Conservation (phyloP, 768 basidiomycete species). For the Mycena rebaudengoi region DNA sequence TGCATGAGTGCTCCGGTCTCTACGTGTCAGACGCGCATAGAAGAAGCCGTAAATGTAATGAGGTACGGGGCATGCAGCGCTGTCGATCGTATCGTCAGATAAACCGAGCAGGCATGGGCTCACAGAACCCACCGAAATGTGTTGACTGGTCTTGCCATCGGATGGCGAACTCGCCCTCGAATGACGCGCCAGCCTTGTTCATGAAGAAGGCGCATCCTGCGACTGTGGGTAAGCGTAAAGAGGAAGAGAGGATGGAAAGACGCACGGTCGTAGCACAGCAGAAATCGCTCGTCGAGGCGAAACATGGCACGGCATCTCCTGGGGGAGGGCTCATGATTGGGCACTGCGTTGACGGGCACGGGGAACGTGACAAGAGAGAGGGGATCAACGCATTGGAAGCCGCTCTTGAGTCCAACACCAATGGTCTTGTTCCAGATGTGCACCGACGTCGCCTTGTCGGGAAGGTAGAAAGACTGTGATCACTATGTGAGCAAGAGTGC, state of each 20-base stretch:
- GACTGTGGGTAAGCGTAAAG: too few relatives aligned
- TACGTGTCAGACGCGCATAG: conserved; percentile 19
- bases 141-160: conserved; percentile 22
- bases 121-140: conserved; percentile 17
- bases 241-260: not conserved
- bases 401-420: conserved; percentile 12
- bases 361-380: conserved; percentile 19
- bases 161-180: conserved; percentile 16
- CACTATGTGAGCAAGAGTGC: too few relatives aligned
- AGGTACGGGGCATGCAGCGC: conserved; percentile 19
- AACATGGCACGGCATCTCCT: conserved; percentile 26
- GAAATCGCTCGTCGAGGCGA: conserved; percentile 21
- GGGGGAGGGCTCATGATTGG: not conserved
- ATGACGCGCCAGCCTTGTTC: conserved; percentile 22
- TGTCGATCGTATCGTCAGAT: not conserved
- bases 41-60: conserved; percentile 9
- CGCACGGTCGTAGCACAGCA: conserved; percentile 27
- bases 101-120: not conserved
- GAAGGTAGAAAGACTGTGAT: conserved; percentile 28
- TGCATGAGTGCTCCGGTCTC: conserved; percentile 17
- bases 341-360: conserved; percentile 16
- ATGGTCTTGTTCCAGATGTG: conserved; percentile 27
- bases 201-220: conserved; percentile 27
- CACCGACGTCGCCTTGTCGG: conserved; percentile 23
- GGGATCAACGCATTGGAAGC: conserved; percentile 28